Evolutionary conservation across 257 asterid species (phyloP).

Genomic region (Leptodermis oblonga): DNA sequence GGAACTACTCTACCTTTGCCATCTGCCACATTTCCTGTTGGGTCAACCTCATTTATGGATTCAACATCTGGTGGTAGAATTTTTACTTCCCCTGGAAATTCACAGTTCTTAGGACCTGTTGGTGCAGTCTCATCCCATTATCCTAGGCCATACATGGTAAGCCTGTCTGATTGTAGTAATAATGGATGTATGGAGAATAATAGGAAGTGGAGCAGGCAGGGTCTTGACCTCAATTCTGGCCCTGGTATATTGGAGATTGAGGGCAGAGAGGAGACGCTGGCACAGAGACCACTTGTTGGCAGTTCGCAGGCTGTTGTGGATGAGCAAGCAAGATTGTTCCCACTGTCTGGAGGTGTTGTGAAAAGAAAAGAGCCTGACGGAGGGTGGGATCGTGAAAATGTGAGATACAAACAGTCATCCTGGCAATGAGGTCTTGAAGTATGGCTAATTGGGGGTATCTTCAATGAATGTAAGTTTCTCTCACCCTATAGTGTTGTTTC

Average conservation of each 20-base stretch:
- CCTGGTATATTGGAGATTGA: conserved; percentile 65
- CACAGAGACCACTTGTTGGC: conserved; percentile 53
- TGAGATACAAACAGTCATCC: conserved; percentile 69
- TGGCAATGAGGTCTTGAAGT: conserved; percentile 37
- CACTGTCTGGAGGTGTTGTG: conserved; percentile 44
- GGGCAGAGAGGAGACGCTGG: conserved; percentile 46
- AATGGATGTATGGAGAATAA: conserved; percentile 43
- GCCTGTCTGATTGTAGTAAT: conserved; percentile 42
- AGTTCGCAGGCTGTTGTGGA: conserved; percentile 60
- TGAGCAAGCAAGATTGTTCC: conserved; percentile 56
- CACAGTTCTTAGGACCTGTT: conserved; percentile 56
- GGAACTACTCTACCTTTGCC: conserved; percentile 56
- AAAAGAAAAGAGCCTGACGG: conserved; percentile 87
- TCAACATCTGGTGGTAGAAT: conserved; percentile 52
- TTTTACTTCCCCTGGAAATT: conserved; percentile 44
- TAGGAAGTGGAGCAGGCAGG: conserved; percentile 70
- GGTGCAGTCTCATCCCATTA: conserved; percentile 53
- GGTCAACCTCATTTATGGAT: conserved; percentile 32
- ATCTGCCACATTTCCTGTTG: conserved; percentile 50
- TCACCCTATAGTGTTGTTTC: too few relatives aligned
- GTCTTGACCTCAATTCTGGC: conserved; percentile 85
- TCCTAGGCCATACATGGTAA: conserved; percentile 63
- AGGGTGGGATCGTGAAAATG: conserved; percentile 61
- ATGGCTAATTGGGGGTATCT: neutral
- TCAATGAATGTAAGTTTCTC: conserved; percentile 11